Percentiles rank a stretch among this genome's conserved stretches.
These are phyloP conservation scores for Actinomortierella ambigua DNA, from an alignment of 371 early-diverging fungal species.

Conservation along the genomic window DNA sequence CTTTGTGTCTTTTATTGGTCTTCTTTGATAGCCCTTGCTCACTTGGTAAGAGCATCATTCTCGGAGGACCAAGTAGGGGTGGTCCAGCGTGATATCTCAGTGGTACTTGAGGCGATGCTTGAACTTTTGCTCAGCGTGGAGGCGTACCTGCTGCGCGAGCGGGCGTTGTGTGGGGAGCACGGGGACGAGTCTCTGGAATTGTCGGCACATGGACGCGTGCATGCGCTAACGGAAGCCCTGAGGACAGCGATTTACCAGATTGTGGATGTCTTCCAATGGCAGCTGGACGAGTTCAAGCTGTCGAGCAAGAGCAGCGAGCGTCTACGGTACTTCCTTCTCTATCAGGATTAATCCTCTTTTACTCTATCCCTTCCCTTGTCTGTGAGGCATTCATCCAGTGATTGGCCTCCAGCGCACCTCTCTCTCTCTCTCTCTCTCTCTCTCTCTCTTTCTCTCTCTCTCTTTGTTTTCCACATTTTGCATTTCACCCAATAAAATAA, in stretches of 20 bases:
- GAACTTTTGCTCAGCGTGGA: slow-evolving; percentile 49
- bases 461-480: background rate
- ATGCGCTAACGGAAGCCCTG: slow-evolving; percentile 48
- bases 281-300: slow-evolving; percentile 46
- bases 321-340: slow-evolving; percentile 50
- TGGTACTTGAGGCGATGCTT: slow-evolving; percentile 53
- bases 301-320: slow-evolving; percentile 46
- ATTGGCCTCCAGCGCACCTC: too few relatives aligned
- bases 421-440: background rate
- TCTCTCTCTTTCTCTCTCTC: background rate
- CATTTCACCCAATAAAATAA: slow-evolving; percentile 16
- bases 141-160: slow-evolving; percentile 37
- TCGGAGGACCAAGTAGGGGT: slow-evolving; percentile 59
- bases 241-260: slow-evolving; percentile 60
- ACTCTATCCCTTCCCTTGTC: background rate
- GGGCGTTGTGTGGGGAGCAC: slow-evolving; percentile 47
- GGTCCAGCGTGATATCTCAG: slow-evolving; percentile 58
- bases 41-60: slow-evolving; percentile 53
- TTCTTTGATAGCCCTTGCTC: slow-evolving; percentile 48
- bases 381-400: too few relatives aligned
- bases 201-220: slow-evolving; percentile 24
- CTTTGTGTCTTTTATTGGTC: background rate
- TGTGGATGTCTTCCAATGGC: slow-evolving; percentile 48
- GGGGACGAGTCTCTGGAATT: slow-evolving; percentile 12
- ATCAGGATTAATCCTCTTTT: slow-evolving; percentile 44